These are phyloP conservation scores for Diaporthe eres DNA, from an alignment of 2,329 filamentous ascomycete genomes.

Conservation along the genomic window DNA sequence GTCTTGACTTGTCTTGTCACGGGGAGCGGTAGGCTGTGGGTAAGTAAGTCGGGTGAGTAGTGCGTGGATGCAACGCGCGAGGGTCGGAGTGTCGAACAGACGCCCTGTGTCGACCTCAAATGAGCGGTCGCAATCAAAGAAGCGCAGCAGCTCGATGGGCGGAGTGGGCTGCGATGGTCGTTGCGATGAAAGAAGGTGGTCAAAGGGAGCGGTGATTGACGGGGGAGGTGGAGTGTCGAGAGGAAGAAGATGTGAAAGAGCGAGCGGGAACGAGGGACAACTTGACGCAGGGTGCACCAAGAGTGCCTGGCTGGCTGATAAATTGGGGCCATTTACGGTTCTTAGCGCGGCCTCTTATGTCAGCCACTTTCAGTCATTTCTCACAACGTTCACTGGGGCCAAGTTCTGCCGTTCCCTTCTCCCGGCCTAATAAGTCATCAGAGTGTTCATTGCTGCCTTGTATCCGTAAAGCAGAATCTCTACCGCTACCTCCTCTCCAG, in stretches of 20 bases:
- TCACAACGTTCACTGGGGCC: not conserved
- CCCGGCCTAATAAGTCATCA: too few relatives aligned
- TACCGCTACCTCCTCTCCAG: not conserved
- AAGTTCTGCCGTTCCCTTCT: not conserved
- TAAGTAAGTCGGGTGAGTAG: slow-evolving; percentile 20
- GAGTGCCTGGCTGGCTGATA: slow-evolving; percentile 9
- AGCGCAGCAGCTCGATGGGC: not conserved
- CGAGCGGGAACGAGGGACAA: slow-evolving; percentile 9
- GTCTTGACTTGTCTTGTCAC: slow-evolving; percentile 33
- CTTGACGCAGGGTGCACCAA: slow-evolving; percentile 9
- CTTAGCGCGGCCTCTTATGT: slow-evolving; percentile 16
- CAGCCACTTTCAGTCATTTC: slow-evolving; percentile 8
- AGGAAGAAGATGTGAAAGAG: slow-evolving; percentile 21
- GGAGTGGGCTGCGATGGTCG: slow-evolving; percentile 15
- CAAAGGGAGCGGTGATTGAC: slow-evolving; percentile 34
- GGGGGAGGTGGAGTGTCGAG: slow-evolving; percentile 19
- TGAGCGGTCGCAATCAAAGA: slow-evolving; percentile 17
- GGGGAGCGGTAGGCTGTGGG: slow-evolving; percentile 21
- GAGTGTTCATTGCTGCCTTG: not conserved
- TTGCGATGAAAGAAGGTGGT: slow-evolving; percentile 33
- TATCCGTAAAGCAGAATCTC: not conserved
- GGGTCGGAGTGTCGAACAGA: not conserved
- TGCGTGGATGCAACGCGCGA: not conserved
- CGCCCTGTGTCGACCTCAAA: slow-evolving; percentile 12
- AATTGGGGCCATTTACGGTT: not conserved